Conservation (phyloP, 2,329 filamentous ascomycete species). For the Boeremia lycopersici region DNA sequence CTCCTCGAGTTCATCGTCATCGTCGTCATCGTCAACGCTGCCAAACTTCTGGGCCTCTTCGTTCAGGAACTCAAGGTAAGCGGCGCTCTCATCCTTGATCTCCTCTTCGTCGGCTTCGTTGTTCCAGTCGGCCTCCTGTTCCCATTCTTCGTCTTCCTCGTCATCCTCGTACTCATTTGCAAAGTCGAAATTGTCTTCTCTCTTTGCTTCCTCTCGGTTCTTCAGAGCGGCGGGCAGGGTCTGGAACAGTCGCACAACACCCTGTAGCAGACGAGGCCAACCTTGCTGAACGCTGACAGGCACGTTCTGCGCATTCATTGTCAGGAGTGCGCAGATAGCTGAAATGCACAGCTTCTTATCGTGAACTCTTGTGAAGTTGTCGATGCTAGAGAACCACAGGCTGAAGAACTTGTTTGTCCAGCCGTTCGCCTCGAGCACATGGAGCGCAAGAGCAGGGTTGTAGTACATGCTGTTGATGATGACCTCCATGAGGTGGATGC, state of each 20-base stretch:
- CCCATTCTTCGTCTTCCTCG: slow-evolving; percentile 84
- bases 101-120: slow-evolving; percentile 71
- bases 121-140: slow-evolving; percentile 72
- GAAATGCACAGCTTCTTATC: slow-evolving; percentile 99
- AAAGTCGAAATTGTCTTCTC: slow-evolving; percentile 78
- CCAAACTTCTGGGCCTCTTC: slow-evolving; percentile 92
- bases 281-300: slow-evolving; percentile 92
- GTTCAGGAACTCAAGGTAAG: slow-evolving; percentile 94
- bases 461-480: slow-evolving; percentile 98
- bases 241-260: slow-evolving; percentile 89
- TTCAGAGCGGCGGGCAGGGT: slow-evolving; percentile 86
- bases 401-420: slow-evolving; percentile 99
- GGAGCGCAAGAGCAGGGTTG: slow-evolving; percentile 83
- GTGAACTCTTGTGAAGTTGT: slow-evolving; percentile 89
- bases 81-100: slow-evolving; percentile 85
- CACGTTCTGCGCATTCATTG: slow-evolving; percentile 78
- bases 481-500: slow-evolving; percentile 98
- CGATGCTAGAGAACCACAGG: slow-evolving; percentile 96
- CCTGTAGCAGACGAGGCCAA: slow-evolving; percentile 89
- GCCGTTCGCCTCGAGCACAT: slow-evolving; percentile 84
- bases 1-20: slow-evolving; percentile 90
- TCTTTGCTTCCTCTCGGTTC: slow-evolving; percentile 89
- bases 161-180: slow-evolving; percentile 77
- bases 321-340: slow-evolving; percentile 85
- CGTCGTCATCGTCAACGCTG: slow-evolving; percentile 63